Percentiles rank a stretch among this genome's conserved stretches.
These are phyloP conservation scores for Lichtheimia ornata DNA, from an alignment of 371 early-diverging fungal species.

Conservation along the genomic window DNA sequence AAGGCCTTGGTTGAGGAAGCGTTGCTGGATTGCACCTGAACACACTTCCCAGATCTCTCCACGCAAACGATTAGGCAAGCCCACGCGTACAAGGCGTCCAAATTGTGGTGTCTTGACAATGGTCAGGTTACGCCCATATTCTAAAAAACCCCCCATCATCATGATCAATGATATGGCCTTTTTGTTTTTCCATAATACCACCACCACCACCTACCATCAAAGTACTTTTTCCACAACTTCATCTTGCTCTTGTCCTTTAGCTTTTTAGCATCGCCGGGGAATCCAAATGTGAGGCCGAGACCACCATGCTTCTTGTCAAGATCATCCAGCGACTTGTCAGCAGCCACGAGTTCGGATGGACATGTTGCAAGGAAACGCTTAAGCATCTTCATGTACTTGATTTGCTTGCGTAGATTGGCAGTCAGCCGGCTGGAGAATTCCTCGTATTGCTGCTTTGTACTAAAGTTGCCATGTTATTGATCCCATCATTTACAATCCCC, in stretches of 20 bases:
- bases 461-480: constrained; percentile 3
- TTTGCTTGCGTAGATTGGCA: constrained; percentile 56
- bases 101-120: constrained; percentile 81
- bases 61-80: constrained; percentile 87
- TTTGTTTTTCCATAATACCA: not conserved
- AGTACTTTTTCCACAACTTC: constrained; percentile 79
- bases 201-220: constrained; percentile 68
- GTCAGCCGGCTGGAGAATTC: constrained; percentile 56
- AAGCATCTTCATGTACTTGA: constrained; percentile 75
- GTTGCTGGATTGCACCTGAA: constrained; percentile 86
- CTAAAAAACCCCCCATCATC: constrained; percentile 22
- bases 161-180: not conserved
- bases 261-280: constrained; percentile 78
- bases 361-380: constrained; percentile 83
- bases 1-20: constrained; percentile 84
- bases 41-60: constrained; percentile 97
- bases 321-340: constrained; percentile 54
- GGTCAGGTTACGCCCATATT: constrained; percentile 91
- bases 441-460: constrained; percentile 41
- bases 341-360: constrained; percentile 71
- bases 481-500: no score
- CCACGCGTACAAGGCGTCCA: constrained; percentile 88
- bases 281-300: constrained; percentile 86
- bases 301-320: constrained; percentile 55
- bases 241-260: constrained; percentile 78